Evolutionary conservation across 805 yeast genomes (phyloP).

Genomic region (Starmerella sirachaensis): DNA sequence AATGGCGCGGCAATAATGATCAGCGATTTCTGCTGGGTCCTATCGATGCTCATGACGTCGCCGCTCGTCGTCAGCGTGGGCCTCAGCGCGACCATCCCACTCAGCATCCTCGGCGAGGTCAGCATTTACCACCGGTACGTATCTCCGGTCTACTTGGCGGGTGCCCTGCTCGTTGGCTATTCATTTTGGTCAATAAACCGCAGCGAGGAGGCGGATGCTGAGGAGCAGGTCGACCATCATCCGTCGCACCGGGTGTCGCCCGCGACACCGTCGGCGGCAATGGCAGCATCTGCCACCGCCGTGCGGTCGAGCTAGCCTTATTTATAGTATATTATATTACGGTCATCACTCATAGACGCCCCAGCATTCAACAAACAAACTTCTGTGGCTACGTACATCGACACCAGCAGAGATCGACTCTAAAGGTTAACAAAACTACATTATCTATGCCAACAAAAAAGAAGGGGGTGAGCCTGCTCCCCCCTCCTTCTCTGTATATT

Average conservation of each 20-base stretch:
- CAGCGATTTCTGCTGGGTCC: conserved; percentile 92
- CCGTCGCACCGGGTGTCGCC: not conserved
- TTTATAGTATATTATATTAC: too few species aligned
- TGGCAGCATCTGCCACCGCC: too few species aligned
- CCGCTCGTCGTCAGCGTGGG: conserved; percentile 96
- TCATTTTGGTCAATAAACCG: conserved; percentile 78
- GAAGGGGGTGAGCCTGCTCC: too few species aligned
- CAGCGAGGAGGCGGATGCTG: conserved; percentile 53
- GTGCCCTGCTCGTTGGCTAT: conserved; percentile 66
- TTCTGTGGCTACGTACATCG: too few species aligned
- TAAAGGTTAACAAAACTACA: too few species aligned
- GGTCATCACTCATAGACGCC: too few species aligned
- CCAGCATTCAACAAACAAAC: too few species aligned
- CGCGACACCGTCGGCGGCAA: not conserved
- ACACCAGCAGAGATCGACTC: too few species aligned
- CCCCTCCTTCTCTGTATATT: not conserved
- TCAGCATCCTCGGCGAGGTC: conserved; percentile 87
- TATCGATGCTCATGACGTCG: conserved; percentile 83
- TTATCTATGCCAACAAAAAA: too few species aligned
- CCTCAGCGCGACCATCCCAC: conserved; percentile 80
- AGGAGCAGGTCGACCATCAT: not conserved
- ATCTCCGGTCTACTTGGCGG: conserved; percentile 53
- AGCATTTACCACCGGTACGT: conserved; percentile 53
- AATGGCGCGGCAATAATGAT: conserved; percentile 73
- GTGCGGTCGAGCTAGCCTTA: too few species aligned